Evolutionary conservation across 2,329 filamentous ascomycete species (phyloP).

Genomic region (Cercospora nicotianae): DNA sequence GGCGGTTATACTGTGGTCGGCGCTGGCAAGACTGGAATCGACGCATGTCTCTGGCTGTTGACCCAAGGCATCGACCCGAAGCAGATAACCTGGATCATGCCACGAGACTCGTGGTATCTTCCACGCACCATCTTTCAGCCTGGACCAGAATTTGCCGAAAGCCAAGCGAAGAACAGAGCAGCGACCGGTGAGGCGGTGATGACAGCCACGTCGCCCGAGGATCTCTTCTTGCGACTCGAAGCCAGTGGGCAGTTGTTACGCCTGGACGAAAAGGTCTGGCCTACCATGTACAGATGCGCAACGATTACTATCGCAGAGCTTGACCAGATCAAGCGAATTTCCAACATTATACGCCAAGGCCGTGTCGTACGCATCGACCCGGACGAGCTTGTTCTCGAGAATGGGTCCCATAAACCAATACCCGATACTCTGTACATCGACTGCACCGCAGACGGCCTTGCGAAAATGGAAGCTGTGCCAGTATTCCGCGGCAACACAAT

Average conservation of each 20-base stretch:
- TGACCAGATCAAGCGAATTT: slow-evolving; percentile 20
- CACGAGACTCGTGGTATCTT: slow-evolving; percentile 25
- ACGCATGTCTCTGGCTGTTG: slow-evolving; percentile 26
- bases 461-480: slow-evolving; percentile 18
- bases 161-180: background rate
- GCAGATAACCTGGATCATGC: slow-evolving; percentile 29
- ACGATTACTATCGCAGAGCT: slow-evolving; percentile 24
- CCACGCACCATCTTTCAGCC: slow-evolving; percentile 20
- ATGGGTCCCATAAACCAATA: slow-evolving; percentile 1
- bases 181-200: slow-evolving; percentile 3
- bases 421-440: slow-evolving; percentile 26
- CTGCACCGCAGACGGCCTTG: slow-evolving; percentile 23
- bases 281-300: slow-evolving; percentile 25
- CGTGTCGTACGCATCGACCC: slow-evolving; percentile 16
- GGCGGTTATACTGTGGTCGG: slow-evolving; percentile 25
- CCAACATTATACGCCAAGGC: slow-evolving; percentile 21
- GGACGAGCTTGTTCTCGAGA: slow-evolving; percentile 16
- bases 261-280: slow-evolving; percentile 15
- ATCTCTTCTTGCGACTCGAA: slow-evolving; percentile 17
- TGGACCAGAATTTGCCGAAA: background rate
- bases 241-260: slow-evolving; percentile 4
- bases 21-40: slow-evolving; percentile 29
- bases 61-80: slow-evolving; percentile 15
- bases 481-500: slow-evolving; percentile 23
- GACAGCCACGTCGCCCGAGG: slow-evolving; percentile 18